phyloP scores from a whole-genome alignment of 805 yeast genomes.

The Cyberlindnera saturnus region DNA sequence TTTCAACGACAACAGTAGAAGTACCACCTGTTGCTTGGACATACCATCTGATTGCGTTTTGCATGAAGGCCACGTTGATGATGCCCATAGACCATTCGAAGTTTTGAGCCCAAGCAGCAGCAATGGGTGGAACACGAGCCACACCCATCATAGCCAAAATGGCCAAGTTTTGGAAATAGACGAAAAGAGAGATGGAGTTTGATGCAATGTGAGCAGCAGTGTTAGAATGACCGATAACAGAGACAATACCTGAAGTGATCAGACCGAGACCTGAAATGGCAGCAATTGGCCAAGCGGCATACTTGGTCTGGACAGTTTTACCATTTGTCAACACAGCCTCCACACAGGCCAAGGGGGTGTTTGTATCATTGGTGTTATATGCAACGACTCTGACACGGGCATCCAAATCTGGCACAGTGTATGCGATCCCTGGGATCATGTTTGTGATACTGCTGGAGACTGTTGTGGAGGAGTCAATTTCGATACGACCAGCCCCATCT shows the following conservation, averaged over 20 bases:
- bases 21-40: slow-evolving; percentile 91
- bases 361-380: slow-evolving; percentile 41
- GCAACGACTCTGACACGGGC: slow-evolving; percentile 79
- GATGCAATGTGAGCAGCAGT: slow-evolving; percentile 98
- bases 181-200: slow-evolving; percentile 84
- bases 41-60: slow-evolving; percentile 84
- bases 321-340: slow-evolving; percentile 83
- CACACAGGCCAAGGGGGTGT: slow-evolving; percentile 76
- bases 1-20: slow-evolving; percentile 67
- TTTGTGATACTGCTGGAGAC: slow-evolving; percentile 36
- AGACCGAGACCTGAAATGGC: slow-evolving; percentile 86
- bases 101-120: slow-evolving; percentile 96
- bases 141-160: slow-evolving; percentile 95
- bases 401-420: slow-evolving; percentile 88
- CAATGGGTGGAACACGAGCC: slow-evolving; percentile 87
- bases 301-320: slow-evolving; percentile 87
- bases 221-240: slow-evolving; percentile 81
- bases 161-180: slow-evolving; percentile 91
- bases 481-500: slow-evolving; percentile 86
- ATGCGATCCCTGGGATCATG: slow-evolving; percentile 77
- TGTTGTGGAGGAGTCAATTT: slow-evolving; percentile 46
- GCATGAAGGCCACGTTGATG: slow-evolving; percentile 71
- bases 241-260: slow-evolving; percentile 78
- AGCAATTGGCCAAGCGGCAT: slow-evolving; percentile 95
- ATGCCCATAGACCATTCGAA: slow-evolving; percentile 96